Base-by-base conservation (phyloP, 2,329 filamentous ascomycete species). In the Purpureocillium lavendulum region DNA sequence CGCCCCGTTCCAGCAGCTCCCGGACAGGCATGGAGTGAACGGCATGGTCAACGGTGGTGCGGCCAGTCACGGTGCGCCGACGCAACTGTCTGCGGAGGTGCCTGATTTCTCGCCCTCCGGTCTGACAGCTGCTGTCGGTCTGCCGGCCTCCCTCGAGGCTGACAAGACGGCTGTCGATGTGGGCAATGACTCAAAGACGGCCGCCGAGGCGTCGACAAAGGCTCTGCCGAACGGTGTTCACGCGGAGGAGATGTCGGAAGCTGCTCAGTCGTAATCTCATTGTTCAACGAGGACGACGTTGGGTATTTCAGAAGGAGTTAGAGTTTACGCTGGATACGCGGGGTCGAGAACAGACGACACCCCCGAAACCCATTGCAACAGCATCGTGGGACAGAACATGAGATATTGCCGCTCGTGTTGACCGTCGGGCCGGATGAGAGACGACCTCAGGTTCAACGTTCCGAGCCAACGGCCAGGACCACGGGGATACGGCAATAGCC, bases 31-130 rank as follows among this genome's bases (percentile, higher is more conserved):
- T 40, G 67, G 65, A 30, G 40, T 50, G 8, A 55, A 57, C 16
- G 57, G 54, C 13, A 38, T 47, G 29, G 38, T 45, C 29, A 58
- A 60, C 32, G 54, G 51, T 15, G 38, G 43, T 14, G 40, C 42
- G n/a, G 42, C 50, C 26, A 46, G 45, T 17, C 52, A 58, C 36
- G 51, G 51, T 34, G 40, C 34, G 10, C 35, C 48, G 16, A 62
- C 49, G 33, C 60, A 61, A 43, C 50, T 65, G 16, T 65, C 61
- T 14, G 61, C 62, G 12, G 54, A 60, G 36, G 63, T 65, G 4
- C 61, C 62, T 1, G 61, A 62, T 45, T 66, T 66, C 46, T 58
- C 62, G 11, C 62, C 62, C 18, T 56, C 59, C 6, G 59, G 53
- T 15, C 43, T 39, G 9, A 13, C 36, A 21, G 21, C 30, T 6